A percentile compares a stretch with the other conserved stretches of the same genome.
Conservation (phyloP, 2,329 filamentous ascomycete species). For the Colletotrichum melonis region DNA sequence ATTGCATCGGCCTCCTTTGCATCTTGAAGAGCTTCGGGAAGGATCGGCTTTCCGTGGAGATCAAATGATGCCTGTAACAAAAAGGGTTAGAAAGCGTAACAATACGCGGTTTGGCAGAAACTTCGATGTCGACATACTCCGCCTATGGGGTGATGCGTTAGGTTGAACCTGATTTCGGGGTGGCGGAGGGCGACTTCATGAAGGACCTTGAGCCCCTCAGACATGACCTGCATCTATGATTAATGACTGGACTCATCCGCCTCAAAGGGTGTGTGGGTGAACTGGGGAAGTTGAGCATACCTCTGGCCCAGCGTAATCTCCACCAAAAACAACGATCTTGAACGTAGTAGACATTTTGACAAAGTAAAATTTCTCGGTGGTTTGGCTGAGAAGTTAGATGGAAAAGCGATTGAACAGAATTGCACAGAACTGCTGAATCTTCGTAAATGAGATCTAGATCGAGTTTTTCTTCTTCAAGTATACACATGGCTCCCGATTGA, state of each 20-base stretch:
- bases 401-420: neutral
- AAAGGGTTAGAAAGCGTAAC: neutral
- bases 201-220: constrained; percentile 87
- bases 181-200: constrained; percentile 80
- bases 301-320: constrained; percentile 3
- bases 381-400: neutral
- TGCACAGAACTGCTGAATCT: neutral
- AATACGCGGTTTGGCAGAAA: neutral
- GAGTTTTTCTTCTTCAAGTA: neutral
- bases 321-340: neutral
- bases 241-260: neutral
- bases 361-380: neutral
- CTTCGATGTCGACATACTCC: constrained; percentile 73
- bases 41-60: constrained; percentile 79
- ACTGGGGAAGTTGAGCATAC: neutral
- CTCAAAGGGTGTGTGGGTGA: neutral
- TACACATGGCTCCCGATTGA: neutral
- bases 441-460: neutral
- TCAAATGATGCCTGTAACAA: constrained; percentile 85
- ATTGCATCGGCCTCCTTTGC: constrained; percentile 85
- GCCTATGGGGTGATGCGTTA: constrained; percentile 89
- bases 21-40: constrained; percentile 81
- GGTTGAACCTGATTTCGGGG: constrained; percentile 82
- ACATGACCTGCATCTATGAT: constrained; percentile 68
- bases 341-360: neutral